Conservation (phyloP, 208 protist species). For the Leishmania martiniquensis region DNA sequence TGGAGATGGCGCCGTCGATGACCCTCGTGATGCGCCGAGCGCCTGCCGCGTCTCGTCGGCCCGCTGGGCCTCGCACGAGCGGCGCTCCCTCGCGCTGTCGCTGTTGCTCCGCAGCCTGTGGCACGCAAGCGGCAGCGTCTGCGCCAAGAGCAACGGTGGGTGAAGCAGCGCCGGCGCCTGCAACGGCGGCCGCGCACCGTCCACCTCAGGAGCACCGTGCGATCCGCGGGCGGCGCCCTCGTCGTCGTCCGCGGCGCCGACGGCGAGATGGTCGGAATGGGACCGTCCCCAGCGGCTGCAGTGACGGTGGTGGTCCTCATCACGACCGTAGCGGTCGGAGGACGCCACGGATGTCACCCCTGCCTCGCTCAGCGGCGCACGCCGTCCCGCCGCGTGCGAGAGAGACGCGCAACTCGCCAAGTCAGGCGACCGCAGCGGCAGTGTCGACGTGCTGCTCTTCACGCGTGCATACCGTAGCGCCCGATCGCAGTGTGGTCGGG, state of each 20-base stretch:
- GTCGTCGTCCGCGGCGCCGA: not conserved
- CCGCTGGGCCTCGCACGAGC: not conserved
- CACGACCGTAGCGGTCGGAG: slow-evolving; percentile 1
- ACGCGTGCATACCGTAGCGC: not conserved
- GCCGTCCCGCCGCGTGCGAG: not conserved
- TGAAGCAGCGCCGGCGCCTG: slow-evolving; percentile 19
- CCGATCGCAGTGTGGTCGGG: not conserved
- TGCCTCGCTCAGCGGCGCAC: not conserved
- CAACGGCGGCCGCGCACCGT: slow-evolving; percentile 17
- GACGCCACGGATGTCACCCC: not conserved
- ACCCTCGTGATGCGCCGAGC: not conserved
- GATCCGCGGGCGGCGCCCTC: not conserved
- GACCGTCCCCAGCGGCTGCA: not conserved
- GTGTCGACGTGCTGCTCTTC: not conserved
- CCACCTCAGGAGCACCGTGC: not conserved
- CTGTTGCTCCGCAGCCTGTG: not conserved
- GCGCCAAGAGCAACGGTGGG: not conserved
- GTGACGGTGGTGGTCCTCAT: not conserved
- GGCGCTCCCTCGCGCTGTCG: not conserved
- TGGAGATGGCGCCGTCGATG: not conserved
- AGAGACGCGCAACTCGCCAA: slow-evolving; percentile 3
- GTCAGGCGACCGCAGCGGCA: slow-evolving; percentile 20
- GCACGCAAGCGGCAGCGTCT: too few species aligned
- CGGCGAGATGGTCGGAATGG: not conserved
- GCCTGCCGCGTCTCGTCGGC: not conserved